phyloP scores from a whole-genome alignment of 2,329 filamentous ascomycete species.

The Scytalidium sp. region DNA sequence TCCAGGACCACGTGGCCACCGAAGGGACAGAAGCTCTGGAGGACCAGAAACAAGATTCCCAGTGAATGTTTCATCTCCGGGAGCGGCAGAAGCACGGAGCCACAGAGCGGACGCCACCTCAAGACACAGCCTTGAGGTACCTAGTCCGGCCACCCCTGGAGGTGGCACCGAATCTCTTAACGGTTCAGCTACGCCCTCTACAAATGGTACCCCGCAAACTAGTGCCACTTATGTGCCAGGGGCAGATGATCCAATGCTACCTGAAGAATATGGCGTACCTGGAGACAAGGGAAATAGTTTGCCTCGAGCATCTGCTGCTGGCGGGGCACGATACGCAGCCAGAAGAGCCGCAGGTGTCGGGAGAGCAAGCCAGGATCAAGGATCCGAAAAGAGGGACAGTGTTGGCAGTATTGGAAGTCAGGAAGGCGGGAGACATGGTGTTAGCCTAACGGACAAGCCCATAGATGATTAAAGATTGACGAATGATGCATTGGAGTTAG shows the following conservation, averaged over 20 bases:
- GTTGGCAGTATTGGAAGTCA: conserved; percentile 27
- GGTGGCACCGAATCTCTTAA: conserved; percentile 13
- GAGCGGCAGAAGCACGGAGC: not conserved
- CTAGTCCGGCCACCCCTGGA: conserved; percentile 31
- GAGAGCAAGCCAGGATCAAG: conserved; percentile 26
- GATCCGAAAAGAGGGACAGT: conserved; percentile 22
- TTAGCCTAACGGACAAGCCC: conserved; percentile 71
- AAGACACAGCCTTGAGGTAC: conserved; percentile 78
- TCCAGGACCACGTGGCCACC: conserved; percentile 59
- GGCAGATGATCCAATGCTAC: conserved; percentile 16
- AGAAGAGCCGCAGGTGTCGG: conserved; percentile 28
- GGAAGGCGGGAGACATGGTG: conserved; percentile 45
- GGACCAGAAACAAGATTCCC: conserved; percentile 80
- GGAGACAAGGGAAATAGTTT: conserved; percentile 66
- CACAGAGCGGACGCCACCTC: conserved; percentile 23
- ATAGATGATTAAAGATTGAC: conserved; percentile 66
- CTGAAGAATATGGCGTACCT: conserved; percentile 14
- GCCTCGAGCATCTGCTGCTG: conserved; percentile 50
- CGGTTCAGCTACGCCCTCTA: conserved; percentile 11
- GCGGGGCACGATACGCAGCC: conserved; percentile 44
- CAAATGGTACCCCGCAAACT: conserved; percentile 18
- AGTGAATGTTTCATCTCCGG: conserved; percentile 38
- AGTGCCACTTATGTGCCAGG: conserved; percentile 28
- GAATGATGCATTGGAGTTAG: not conserved
- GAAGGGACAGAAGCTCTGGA: conserved; percentile 76